These are phyloP conservation scores for Dactylonectria estremocensis DNA, from an alignment of 2,329 filamentous ascomycete genomes.

Conservation along the genomic window DNA sequence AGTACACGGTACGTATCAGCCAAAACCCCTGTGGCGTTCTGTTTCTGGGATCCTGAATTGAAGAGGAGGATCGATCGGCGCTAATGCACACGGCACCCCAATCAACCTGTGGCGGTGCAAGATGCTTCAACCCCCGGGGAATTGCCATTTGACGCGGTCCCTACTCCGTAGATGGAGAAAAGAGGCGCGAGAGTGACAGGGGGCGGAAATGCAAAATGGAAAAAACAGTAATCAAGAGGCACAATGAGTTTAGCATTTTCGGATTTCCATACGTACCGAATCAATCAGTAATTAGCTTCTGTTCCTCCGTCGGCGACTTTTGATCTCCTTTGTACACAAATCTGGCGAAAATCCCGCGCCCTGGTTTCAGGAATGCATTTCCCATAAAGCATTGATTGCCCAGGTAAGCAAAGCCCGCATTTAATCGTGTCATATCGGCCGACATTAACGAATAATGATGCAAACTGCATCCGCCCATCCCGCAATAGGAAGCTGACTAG, in stretches of 20 bases:
- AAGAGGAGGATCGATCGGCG: slow-evolving; percentile 50
- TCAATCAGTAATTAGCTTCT: not conserved
- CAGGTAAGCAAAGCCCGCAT: slow-evolving; percentile 26
- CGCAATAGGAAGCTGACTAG: slow-evolving; percentile 24
- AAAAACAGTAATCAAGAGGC: not conserved
- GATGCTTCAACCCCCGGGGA: slow-evolving; percentile 36
- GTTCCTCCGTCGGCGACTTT: not conserved
- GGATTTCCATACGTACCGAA: not conserved
- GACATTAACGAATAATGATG: slow-evolving; percentile 26
- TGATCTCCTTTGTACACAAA: slow-evolving; percentile 1
- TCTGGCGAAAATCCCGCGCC: slow-evolving; percentile 30
- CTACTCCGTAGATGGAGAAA: slow-evolving; percentile 1
- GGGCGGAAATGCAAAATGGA: not conserved
- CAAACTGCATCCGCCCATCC: slow-evolving; percentile 26
- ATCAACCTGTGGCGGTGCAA: slow-evolving; percentile 55
- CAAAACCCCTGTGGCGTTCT: slow-evolving; percentile 32
- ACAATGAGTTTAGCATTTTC: not conserved
- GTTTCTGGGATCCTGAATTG: slow-evolving; percentile 46
- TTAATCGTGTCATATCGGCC: slow-evolving; percentile 35
- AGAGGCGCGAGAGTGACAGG: not conserved
- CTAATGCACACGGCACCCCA: slow-evolving; percentile 52
- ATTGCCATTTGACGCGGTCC: slow-evolving; percentile 28
- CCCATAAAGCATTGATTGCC: slow-evolving; percentile 24
- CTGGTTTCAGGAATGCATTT: slow-evolving; percentile 35
- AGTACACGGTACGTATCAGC: slow-evolving; percentile 28